Conservation (phyloP, 495 filamentous ascomycete species). For the Penicillium mononematosum region DNA sequence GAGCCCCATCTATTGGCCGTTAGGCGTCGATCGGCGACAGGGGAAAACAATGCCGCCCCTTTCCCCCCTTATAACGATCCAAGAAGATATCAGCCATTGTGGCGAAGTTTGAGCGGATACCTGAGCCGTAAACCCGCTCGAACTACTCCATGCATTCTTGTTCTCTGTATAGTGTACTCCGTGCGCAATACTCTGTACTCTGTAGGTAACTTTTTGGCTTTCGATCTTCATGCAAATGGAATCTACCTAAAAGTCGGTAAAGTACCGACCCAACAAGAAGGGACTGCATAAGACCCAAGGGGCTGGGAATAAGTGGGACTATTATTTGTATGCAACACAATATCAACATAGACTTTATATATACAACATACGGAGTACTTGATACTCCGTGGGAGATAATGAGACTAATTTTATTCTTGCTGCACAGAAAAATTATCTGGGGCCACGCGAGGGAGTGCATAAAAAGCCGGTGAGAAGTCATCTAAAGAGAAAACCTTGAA, state of each 20-base stretch:
- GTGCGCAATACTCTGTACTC: background rate
- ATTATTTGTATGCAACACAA: conserved; percentile 16
- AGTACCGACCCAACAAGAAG: conserved; percentile 28
- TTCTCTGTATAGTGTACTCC: background rate
- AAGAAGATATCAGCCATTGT: background rate
- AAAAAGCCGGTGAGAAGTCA: conserved; percentile 31
- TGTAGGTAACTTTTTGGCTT: background rate
- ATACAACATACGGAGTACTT: no score
- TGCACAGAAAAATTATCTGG: conserved; percentile 20
- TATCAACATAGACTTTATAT: background rate
- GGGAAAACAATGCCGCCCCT: conserved; percentile 11
- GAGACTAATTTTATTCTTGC: conserved; percentile 18
- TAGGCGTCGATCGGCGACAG: conserved; percentile 22
- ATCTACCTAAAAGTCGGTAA: conserved; percentile 32
- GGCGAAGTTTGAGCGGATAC: background rate
- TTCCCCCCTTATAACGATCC: background rate
- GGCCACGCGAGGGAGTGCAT: conserved; percentile 25
- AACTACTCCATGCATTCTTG: background rate
- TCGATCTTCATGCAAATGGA: background rate
- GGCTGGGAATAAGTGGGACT: conserved; percentile 28
- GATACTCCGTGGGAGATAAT: conserved; percentile 3
- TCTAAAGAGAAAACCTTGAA: background rate
- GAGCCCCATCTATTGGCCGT: conserved; percentile 20
- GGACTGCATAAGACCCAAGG: conserved; percentile 28
- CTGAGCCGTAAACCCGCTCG: background rate